A percentile compares a stretch with the other conserved stretches of the same genome.
Conservation (phyloP, 306 rosid genomes). For the Argentina anserina region DNA sequence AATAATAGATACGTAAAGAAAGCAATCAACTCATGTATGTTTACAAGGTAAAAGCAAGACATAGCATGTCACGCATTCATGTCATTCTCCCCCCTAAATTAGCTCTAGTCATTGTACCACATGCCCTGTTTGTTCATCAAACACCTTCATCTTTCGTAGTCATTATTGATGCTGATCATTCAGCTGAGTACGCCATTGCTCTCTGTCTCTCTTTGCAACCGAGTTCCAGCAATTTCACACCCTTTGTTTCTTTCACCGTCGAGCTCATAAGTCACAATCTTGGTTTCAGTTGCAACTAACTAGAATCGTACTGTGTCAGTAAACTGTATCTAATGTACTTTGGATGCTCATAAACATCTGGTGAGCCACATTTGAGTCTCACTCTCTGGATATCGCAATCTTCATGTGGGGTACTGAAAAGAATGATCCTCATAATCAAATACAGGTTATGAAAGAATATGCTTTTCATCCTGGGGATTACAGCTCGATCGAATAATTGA, state of each 20-base stretch:
- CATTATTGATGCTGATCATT: background rate
- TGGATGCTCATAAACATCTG: background rate
- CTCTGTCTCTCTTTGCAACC: background rate
- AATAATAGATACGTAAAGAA: too few species aligned
- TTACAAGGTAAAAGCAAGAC: too few species aligned
- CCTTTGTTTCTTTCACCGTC: background rate
- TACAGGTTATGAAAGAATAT: background rate
- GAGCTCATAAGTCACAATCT: background rate
- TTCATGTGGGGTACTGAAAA: background rate
- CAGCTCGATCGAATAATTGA: background rate
- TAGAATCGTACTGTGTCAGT: background rate
- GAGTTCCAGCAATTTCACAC: background rate
- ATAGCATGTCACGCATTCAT: too few species aligned
- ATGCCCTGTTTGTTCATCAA: background rate
- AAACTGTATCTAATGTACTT: background rate
- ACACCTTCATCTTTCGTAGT: background rate
- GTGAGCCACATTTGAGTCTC: background rate
- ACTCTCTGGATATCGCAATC: background rate
- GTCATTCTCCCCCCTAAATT: too few species aligned
- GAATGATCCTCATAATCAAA: background rate
- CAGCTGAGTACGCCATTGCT: background rate
- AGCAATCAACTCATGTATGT: too few species aligned
- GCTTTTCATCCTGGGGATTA: background rate
- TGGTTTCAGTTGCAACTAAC: background rate
- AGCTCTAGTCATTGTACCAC: too few species aligned